Base-by-base conservation (phyloP, 1,284 basidiomycete species). In the Mycosarcoma maydis region DNA sequence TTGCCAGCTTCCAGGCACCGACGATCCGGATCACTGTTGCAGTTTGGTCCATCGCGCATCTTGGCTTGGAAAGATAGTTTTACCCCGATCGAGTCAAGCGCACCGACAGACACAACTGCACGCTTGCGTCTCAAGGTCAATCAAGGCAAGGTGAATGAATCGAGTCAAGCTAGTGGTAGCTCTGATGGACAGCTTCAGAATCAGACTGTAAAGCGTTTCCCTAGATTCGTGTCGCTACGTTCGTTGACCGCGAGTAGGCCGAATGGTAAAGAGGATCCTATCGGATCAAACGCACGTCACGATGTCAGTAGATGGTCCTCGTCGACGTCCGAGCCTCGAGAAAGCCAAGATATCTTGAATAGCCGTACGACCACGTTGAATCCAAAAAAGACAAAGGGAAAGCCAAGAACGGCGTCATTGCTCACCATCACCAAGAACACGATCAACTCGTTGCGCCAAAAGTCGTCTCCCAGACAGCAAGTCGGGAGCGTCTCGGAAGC, bases 11-110 rank as follows among this genome's bases (percentile, higher is more conserved):
- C 42, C 0, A 59, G 43, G 13, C 58, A 62, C 29, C 45, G 59
- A 7, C 66, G 66, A 17, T 69, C 66, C 2, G 50, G 59, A 17
- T 69, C 66, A 2, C 9, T 62, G 0, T 9, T 69, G 26, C 47
- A 38, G 8, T 50, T 53, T 17, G 52, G 55, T 26, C 62, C 66
- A 11, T 24, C 49, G 9, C 45, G 59, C 2, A 50, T 54, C 43
- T 13, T 55, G 41, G 54, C 50, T 13, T 62, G 53, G 57, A 41
- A 49, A 4, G 54, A 68, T 24, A 36, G 41, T 20, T n/a, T n/a
- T n/a, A n/a, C n/a, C n/a, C n/a, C n/a, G n/a, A 38, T 42, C 16
- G 19, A 20, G 20, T n/a, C n/a, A 32, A 23, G 24, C 14, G 10
- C 38, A 13, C n/a, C 45, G 3, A 38, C n/a, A 4, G 65, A 57